Evolutionary conservation across 176 grass and related monocot genomes (phyloP).

Genomic region (Metroxylon sagu): DNA sequence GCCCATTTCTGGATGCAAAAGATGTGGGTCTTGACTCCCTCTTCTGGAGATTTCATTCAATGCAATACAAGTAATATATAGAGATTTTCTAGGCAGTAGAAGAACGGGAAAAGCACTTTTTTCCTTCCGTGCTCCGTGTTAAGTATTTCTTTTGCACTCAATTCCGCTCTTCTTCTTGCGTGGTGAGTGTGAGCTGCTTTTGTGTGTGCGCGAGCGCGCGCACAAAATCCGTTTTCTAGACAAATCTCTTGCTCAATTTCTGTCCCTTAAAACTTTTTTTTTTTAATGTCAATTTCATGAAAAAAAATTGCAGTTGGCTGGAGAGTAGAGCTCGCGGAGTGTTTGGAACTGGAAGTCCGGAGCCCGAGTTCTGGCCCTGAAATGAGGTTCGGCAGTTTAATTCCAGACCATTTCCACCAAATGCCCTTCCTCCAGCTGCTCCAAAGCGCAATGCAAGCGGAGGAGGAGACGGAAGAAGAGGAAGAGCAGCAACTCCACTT

Average conservation of each 20-base stretch:
- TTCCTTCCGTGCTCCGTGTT: too few species aligned
- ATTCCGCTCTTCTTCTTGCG: too few species aligned
- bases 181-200: too few species aligned
- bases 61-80: background rate
- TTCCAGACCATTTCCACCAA: background rate
- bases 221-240: too few species aligned
- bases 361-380: background rate
- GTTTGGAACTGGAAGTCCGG: background rate
- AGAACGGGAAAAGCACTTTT: too few species aligned
- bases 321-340: background rate
- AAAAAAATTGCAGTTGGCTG: background rate
- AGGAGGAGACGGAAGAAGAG: background rate
- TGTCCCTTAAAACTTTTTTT: background rate
- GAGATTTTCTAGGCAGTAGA: too few species aligned
- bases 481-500: background rate
- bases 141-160: too few species aligned
- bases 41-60: background rate
- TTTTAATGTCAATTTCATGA: background rate
- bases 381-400: background rate
- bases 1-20: background rate
- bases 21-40: background rate
- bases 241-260: background rate
- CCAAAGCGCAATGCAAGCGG: conserved; percentile 10
- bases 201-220: too few species aligned
- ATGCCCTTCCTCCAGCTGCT: conserved; percentile 12